phyloP scores from a whole-genome alignment of 257 asterid species.

The Vinca minor region DNA sequence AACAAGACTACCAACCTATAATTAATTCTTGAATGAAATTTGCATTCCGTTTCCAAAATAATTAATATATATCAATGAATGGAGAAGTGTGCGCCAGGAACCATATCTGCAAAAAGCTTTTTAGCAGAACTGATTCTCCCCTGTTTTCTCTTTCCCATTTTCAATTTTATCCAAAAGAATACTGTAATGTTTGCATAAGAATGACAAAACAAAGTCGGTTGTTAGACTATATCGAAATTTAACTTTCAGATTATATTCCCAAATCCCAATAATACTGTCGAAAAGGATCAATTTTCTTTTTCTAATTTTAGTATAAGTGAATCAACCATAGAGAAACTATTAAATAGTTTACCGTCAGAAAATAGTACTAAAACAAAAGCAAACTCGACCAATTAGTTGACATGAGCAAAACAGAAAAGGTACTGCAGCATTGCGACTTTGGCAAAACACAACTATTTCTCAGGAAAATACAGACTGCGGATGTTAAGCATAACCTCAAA shows the following conservation, averaged over 20 bases:
- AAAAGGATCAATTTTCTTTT: background rate
- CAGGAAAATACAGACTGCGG: background rate
- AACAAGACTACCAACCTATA: background rate
- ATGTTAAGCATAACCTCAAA: background rate
- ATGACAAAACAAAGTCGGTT: background rate
- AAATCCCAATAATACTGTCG: background rate
- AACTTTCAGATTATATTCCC: background rate
- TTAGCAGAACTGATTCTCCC: background rate
- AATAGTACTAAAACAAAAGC: background rate
- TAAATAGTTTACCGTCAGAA: background rate
- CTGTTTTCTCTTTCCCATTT: background rate
- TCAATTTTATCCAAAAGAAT: background rate
- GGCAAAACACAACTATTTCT: background rate
- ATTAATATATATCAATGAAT: background rate
- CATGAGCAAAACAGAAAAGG: background rate
- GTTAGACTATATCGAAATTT: background rate
- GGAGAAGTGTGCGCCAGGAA: background rate
- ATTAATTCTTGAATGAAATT: background rate
- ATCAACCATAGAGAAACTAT: background rate
- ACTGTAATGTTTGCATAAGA: background rate
- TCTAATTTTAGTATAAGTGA: background rate
- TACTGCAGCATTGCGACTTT: background rate
- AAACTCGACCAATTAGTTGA: background rate
- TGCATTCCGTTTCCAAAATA: background rate
- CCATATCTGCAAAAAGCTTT: background rate